Evolutionary conservation across 202 grass and related monocot species (phyloP).

Genomic region (Digitaria exilis): DNA sequence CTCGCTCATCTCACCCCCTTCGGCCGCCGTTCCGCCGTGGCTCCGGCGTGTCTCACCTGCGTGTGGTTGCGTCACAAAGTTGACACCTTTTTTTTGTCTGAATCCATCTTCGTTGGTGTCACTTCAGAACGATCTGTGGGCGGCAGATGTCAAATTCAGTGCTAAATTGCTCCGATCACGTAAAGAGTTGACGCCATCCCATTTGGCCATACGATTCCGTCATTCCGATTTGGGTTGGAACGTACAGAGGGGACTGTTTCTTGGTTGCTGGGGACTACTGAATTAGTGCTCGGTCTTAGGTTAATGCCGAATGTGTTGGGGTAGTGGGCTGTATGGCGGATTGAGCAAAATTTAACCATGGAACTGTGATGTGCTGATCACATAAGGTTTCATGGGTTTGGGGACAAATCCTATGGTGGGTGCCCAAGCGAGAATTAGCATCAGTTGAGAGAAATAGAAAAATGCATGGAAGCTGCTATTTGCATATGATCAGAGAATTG

Average conservation of each 20-base stretch:
- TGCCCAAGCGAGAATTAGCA: neutral
- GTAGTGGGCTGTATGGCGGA: neutral
- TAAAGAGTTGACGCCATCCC: neutral
- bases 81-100: neutral
- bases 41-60: neutral
- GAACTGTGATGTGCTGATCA: neutral
- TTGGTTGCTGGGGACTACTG: neutral
- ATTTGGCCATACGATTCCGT: slow-evolving; percentile 8
- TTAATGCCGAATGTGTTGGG: neutral
- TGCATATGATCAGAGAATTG: neutral
- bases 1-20: neutral
- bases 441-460: neutral
- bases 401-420: slow-evolving; percentile 9
- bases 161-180: neutral
- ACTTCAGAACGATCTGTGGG: neutral
- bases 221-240: slow-evolving; percentile 30
- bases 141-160: neutral
- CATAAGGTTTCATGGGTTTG: slow-evolving; percentile 22
- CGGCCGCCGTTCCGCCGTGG: neutral
- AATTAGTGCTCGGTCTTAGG: neutral
- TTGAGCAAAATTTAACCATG: neutral
- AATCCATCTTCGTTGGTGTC: neutral
- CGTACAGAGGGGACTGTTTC: slow-evolving; percentile 11
- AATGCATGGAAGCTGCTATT: neutral
- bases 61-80: neutral